A percentile compares a stretch with the other conserved stretches of the same genome.
Conservation (phyloP, 169 alveolate species). For the Plasmodium coatneyi region DNA sequence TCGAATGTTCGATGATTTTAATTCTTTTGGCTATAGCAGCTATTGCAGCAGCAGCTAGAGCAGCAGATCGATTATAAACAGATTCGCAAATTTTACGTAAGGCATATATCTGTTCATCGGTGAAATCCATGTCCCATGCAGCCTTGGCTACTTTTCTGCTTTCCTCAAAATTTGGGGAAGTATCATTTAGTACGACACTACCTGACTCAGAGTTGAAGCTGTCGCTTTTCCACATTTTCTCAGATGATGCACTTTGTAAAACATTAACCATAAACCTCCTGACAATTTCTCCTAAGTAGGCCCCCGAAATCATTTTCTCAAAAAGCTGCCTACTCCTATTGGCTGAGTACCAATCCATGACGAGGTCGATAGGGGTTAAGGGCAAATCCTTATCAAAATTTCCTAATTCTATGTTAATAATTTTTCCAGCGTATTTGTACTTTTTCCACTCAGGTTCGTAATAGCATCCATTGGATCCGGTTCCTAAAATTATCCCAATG, state of each 20-base stretch:
- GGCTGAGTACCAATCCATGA: slow-evolving; percentile 86
- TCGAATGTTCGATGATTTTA: slow-evolving; percentile 79
- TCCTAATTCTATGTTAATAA: slow-evolving; percentile 91
- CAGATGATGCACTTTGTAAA: slow-evolving; percentile 87
- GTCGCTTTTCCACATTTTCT: slow-evolving; percentile 82
- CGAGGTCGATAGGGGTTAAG: slow-evolving; percentile 86
- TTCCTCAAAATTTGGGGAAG: slow-evolving; percentile 73
- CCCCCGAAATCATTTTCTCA: slow-evolving; percentile 92
- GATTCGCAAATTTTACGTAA: slow-evolving; percentile 83
- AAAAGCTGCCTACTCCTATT: slow-evolving; percentile 89
- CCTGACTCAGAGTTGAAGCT: slow-evolving; percentile 83
- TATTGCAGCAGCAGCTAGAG: slow-evolving; percentile 88
- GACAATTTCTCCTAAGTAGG: slow-evolving; percentile 91
- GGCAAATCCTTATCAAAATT: slow-evolving; percentile 90
- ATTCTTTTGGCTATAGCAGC: slow-evolving; percentile 87
- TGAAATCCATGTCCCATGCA: slow-evolving; percentile 84
- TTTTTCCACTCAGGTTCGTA: slow-evolving; percentile 87
- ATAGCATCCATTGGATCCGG: slow-evolving; percentile 91
- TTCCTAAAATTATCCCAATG: slow-evolving; percentile 91
- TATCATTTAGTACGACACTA: slow-evolving; percentile 82
- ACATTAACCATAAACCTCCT: slow-evolving; percentile 84
- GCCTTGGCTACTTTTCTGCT: slow-evolving; percentile 77
- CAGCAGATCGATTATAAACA: slow-evolving; percentile 89
- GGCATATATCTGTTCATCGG: slow-evolving; percentile 70
- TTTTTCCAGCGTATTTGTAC: slow-evolving; percentile 88